These are phyloP conservation scores for Sporobolomyces pararoseus DNA, from an alignment of 768 basidiomycete species.

Conservation along the genomic window DNA sequence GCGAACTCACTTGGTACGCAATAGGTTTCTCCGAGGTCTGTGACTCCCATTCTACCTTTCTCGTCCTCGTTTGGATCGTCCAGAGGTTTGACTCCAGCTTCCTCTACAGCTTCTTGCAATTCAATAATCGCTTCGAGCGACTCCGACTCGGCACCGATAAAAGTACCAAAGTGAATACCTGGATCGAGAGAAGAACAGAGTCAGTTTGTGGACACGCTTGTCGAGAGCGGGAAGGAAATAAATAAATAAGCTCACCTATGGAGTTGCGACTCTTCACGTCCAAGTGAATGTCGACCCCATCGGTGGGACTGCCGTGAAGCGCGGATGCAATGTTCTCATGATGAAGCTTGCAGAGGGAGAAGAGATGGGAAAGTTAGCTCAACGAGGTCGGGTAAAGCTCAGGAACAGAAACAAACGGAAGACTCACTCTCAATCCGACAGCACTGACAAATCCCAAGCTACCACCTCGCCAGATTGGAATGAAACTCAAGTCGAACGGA, in stretches of 20 bases:
- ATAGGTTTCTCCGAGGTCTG: slow-evolving; percentile 50
- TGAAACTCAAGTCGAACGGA: slow-evolving; percentile 53
- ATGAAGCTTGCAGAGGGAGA: slow-evolving; percentile 39
- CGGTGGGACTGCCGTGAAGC: slow-evolving; percentile 53
- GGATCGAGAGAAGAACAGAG: neutral
- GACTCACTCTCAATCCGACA: slow-evolving; percentile 51
- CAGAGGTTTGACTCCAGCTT: slow-evolving; percentile 25
- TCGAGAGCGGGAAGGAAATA: too few relatives aligned
- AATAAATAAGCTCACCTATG: slow-evolving; percentile 46
- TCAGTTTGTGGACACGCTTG: too few relatives aligned
- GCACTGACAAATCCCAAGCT: slow-evolving; percentile 51
- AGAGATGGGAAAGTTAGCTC: neutral
- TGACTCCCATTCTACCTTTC: slow-evolving; percentile 50
- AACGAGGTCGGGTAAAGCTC: neutral
- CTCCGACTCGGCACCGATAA: slow-evolving; percentile 53
- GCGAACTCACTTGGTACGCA: slow-evolving; percentile 18
- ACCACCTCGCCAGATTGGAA: slow-evolving; percentile 56
- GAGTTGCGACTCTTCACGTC: slow-evolving; percentile 51
- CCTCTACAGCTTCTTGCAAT: slow-evolving; percentile 43
- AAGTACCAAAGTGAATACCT: slow-evolving; percentile 55
- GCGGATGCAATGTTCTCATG: slow-evolving; percentile 49
- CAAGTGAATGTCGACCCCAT: slow-evolving; percentile 52
- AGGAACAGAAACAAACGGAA: neutral
- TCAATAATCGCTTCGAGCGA: slow-evolving; percentile 52
- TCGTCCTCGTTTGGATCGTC: slow-evolving; percentile 47